Conservation (phyloP, 441 rosid genomes). For the Biscutella auriculata region DNA sequence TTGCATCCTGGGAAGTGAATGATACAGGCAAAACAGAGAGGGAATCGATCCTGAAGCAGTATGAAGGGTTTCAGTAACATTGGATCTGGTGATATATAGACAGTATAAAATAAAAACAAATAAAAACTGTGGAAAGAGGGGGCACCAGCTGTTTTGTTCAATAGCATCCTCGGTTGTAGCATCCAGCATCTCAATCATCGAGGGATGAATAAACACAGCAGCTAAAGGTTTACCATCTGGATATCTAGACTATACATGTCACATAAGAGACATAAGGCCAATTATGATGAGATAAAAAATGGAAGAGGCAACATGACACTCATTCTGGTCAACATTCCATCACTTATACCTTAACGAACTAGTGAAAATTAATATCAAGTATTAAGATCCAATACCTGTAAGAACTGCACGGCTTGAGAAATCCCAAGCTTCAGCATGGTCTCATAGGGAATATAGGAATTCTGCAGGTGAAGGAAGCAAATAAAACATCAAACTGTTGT, state of each 20-base stretch:
- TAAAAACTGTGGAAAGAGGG: neutral
- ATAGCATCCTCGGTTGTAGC: slow-evolving; percentile 75
- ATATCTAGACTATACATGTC: slow-evolving; percentile 80
- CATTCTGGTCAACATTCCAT: neutral
- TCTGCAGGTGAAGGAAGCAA: slow-evolving; percentile 39
- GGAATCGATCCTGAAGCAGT: slow-evolving; percentile 72
- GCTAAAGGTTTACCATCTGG: slow-evolving; percentile 73
- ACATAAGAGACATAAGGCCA: slow-evolving; percentile 18
- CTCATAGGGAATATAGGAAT: slow-evolving; percentile 66
- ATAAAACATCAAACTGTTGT: slow-evolving; percentile 1
- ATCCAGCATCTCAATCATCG: slow-evolving; percentile 86
- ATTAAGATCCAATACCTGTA: slow-evolving; percentile 53
- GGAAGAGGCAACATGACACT: slow-evolving; percentile 5
- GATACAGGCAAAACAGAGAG: slow-evolving; percentile 70
- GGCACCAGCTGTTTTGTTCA: slow-evolving; percentile 78
- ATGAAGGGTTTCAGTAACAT: slow-evolving; percentile 18
- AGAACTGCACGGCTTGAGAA: slow-evolving; percentile 75
- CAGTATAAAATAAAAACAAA: neutral
- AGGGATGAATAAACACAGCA: slow-evolving; percentile 73
- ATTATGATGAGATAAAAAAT: slow-evolving; percentile 25
- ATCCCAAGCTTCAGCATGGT: slow-evolving; percentile 83
- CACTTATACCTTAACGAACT: slow-evolving; percentile 2
- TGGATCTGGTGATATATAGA: neutral
- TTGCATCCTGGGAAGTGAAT: slow-evolving; percentile 66
- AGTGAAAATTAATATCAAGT: slow-evolving; percentile 4